Conservation (phyloP, 106 monocot genomes). For the Dioscorea alata region DNA sequence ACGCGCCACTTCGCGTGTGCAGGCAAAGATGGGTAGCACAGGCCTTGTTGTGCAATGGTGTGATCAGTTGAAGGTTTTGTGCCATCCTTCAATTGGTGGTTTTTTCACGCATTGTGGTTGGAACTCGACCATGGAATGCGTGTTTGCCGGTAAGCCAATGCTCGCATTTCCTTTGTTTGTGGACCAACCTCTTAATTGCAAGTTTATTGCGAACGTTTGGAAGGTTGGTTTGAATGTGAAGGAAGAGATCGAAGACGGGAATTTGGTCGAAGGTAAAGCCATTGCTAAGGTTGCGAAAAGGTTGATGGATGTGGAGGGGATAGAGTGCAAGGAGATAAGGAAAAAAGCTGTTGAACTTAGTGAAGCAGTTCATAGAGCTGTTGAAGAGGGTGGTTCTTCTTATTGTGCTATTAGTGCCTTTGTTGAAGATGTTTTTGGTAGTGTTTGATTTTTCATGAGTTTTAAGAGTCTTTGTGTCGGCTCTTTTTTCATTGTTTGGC, state of each 20-base stretch:
- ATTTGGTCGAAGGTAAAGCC: conserved; percentile 16
- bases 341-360: conserved; percentile 13
- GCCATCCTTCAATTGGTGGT: conserved; percentile 41
- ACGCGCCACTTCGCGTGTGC: not conserved
- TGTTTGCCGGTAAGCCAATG: conserved; percentile 43
- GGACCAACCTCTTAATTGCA: conserved; percentile 29
- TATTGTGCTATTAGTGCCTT: not conserved
- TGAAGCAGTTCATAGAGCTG: conserved; percentile 13
- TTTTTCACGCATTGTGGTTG: conserved; percentile 49
- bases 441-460: too few species aligned
- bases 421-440: not conserved
- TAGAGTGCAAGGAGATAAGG: conserved; percentile 28
- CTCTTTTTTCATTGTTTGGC: too few species aligned
- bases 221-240: conserved; percentile 37
- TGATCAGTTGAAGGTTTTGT: conserved; percentile 48
- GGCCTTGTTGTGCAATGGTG: conserved; percentile 56
- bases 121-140: conserved; percentile 38
- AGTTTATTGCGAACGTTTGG: conserved; percentile 34
- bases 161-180: conserved; percentile 30
- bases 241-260: conserved; percentile 15
- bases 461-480: too few species aligned
- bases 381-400: conserved; percentile 6
- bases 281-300: conserved; percentile 22
- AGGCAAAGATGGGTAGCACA: conserved; percentile 6
- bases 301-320: conserved; percentile 40